Evolutionary conservation across 2,329 filamentous ascomycete species (phyloP), one percentile per base, ranked within the genome.

Genomic region (Chaetoscypha palmicola): DNA sequence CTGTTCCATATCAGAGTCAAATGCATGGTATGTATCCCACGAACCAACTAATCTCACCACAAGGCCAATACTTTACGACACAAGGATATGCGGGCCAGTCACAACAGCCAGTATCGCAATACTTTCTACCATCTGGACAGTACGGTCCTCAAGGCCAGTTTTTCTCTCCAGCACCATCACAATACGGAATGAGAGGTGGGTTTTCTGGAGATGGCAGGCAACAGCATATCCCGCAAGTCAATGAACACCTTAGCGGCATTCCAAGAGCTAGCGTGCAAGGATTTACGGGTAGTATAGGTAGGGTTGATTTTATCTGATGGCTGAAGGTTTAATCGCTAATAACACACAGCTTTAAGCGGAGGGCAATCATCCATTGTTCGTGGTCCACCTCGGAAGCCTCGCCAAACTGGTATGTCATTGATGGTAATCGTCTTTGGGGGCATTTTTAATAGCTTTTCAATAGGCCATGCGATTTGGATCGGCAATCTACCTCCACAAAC

Each of bases 391-490:
- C 64, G 73, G 47, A 77, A 77, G 49, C 73, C 78, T 47, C 71
- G 73, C 47, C 77, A 81, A 61, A 81, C 73, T 58, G 77, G 78
- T 81, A 64, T 64, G 74, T 59, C 21, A 11, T 38, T 5, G 19
- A 26, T 33, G 35, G 14, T 17, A 4, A 10, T 30, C 4, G 23
- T 22, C 4, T 37, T 14, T 40, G 58, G 12, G 24, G 26, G 24
- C 30, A 32, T 3, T 12, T 26, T 12, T 10, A 34, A 26, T 46
- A 56, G 35, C 52, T 57, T 4, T 10, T 31, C 76, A 81, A 59
- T 80, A 70, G 91, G 90, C 1, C 86, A 95, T 62, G 91, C 91
- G 1, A 80, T 97, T 16, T 97, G 92, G 91, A 87, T 97, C 21
- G 92, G 92, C 31, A 97, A 97, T 60, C 71, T 97, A 0, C 90